These are phyloP conservation scores for Claviceps arundinis DNA, from an alignment of 2,329 filamentous ascomycete species.

Conservation along the genomic window DNA sequence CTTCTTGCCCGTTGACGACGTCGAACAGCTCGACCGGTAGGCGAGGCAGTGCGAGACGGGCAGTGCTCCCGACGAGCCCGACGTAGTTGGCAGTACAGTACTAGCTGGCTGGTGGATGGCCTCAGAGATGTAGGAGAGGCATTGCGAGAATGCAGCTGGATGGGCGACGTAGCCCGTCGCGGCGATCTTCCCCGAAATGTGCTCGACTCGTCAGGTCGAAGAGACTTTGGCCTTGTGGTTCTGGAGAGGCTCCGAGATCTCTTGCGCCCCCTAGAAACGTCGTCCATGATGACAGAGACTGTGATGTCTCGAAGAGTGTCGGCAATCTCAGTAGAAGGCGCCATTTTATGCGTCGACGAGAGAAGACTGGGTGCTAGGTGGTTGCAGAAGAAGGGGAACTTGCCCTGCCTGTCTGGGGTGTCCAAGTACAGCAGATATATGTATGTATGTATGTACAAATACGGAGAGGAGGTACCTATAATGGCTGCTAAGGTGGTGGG, in stretches of 20 bases:
- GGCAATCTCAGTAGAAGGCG: constrained; percentile 10
- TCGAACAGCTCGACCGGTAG: constrained; percentile 19
- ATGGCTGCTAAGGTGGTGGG: too few relatives aligned
- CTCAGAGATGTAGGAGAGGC: constrained; percentile 20
- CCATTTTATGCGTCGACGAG: constrained; percentile 9
- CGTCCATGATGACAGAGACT: constrained; percentile 10
- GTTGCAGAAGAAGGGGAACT: not conserved
- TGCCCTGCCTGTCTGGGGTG: not conserved
- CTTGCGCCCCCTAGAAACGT: constrained; percentile 24
- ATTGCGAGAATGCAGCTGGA: constrained; percentile 18
- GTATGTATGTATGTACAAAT: too few relatives aligned
- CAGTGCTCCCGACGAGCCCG: constrained; percentile 31
- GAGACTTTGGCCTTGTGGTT: constrained; percentile 15
- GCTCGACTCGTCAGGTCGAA: constrained; percentile 27
- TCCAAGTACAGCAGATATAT: too few relatives aligned
- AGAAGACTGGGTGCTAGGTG: too few relatives aligned
- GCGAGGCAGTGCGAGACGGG: constrained; percentile 25
- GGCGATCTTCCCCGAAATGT: constrained; percentile 29
- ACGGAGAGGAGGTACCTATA: too few relatives aligned
- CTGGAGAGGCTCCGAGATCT: constrained; percentile 25
- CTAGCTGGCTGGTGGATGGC: constrained; percentile 27
- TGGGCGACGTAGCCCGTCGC: constrained; percentile 25
- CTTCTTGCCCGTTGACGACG: constrained; percentile 26
- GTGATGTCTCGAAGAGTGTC: constrained; percentile 13
- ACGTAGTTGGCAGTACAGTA: constrained; percentile 27